Evolutionary conservation across 164 flowering plant genomes (phyloP), one percentile per base, ranked within the genome.

Genomic region (Aristolochia californica): DNA sequence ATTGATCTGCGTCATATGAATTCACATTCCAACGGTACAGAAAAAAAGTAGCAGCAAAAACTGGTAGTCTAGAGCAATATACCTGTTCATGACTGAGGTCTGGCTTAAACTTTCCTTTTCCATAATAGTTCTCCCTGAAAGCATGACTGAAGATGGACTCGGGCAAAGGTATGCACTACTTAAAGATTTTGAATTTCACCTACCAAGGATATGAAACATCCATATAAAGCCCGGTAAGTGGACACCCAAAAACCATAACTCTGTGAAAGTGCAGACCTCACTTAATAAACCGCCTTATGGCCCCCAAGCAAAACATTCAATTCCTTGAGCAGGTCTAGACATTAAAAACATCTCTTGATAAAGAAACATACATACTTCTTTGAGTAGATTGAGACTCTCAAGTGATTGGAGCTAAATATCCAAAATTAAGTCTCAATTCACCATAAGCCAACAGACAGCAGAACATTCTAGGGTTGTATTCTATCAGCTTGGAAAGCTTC

Each of bases 121-220:
- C 55, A 8, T 53, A 13, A 38, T 75, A 75, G 59, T 75, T 75
- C 38, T 71, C 78, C 55, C 27, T 26, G 43, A 78, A 67, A 20
- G 71, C 77, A 24, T 66, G 63, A 58, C 47, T 78, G 58, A 81
- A 78, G 28, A 61, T 34, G 45, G 59, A 66, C 70, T 78, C 85
- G 13, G 70, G 71, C 44, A 81, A 56, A 51, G 85, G 83, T 53
- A 71, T 59, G 56, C 79, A 77, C 20, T 78, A 79, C 74, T 58
- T 72, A 47, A 23, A 50, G 48, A 78, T 75, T 55, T 60, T 60
- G 56, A 81, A 81, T 25, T 50, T 68, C 50, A 78, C 80, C 85
- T 81, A 63, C 17, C 13, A 22, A 53, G 26, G n/a, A 16, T 14
- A 4, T 7, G 13, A 15, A 26, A 12, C 25, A n/a, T 17, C 13